Evolutionary conservation across 2,329 filamentous ascomycete genomes (phyloP).

Genomic region (Pseudopithomyces chartarum): DNA sequence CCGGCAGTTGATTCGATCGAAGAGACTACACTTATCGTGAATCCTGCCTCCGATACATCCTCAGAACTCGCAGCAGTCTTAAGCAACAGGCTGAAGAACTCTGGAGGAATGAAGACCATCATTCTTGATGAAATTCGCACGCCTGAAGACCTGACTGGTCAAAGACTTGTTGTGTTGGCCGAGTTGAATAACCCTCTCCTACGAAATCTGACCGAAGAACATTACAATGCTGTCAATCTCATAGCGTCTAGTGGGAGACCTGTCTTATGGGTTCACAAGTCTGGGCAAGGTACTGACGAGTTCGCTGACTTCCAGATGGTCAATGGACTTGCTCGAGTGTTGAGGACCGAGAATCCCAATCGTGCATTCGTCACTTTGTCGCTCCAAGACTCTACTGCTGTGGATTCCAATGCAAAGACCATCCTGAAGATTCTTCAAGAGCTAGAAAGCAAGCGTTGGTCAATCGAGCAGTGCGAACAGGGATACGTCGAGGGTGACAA

Average conservation of each 20-base stretch:
- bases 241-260: neutral
- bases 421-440: neutral
- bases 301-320: neutral
- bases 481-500: neutral
- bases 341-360: neutral
- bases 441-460: neutral
- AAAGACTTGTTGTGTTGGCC: neutral
- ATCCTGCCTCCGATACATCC: neutral
- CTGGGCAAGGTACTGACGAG: neutral
- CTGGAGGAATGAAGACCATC: neutral
- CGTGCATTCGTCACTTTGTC: neutral
- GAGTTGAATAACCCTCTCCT: neutral
- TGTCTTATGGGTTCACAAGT: neutral
- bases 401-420: neutral
- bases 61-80: neutral
- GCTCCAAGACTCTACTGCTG: neutral
- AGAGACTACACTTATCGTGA: neutral
- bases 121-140: neutral
- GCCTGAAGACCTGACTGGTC: neutral
- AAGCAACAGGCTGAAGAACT: neutral
- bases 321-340: neutral
- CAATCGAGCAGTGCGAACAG: neutral
- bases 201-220: neutral
- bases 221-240: neutral
- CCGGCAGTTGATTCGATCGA: neutral